Percentiles rank a stretch among this genome's conserved stretches.
phyloP scores from a whole-genome alignment of 441 rosid species.

The Macaranga tanarius region DNA sequence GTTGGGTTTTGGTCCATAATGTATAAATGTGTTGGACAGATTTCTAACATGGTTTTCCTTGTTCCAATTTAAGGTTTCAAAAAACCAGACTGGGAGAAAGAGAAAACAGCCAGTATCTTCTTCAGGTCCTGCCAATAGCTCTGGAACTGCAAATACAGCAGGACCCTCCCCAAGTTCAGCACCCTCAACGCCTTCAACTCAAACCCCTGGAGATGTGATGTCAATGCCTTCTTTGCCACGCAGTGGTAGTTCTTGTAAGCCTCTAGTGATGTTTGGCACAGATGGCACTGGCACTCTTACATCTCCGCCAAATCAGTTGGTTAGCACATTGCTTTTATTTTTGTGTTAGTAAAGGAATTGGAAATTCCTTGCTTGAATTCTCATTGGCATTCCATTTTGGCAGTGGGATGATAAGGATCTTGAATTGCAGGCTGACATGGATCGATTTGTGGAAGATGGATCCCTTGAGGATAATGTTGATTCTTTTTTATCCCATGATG shows the following conservation, averaged over 20 bases:
- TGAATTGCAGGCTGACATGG: slow-evolving; percentile 90
- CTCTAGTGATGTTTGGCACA: slow-evolving; percentile 58
- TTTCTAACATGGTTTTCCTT: slow-evolving; percentile 34
- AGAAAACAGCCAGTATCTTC: slow-evolving; percentile 81
- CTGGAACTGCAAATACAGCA: slow-evolving; percentile 79
- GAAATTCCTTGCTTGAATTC: slow-evolving; percentile 37
- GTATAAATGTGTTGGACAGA: slow-evolving; percentile 11
- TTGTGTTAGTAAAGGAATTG: slow-evolving; percentile 30
- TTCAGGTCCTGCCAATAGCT: slow-evolving; percentile 82
- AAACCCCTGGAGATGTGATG: slow-evolving; percentile 84
- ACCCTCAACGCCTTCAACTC: slow-evolving; percentile 86
- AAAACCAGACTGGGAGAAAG: slow-evolving; percentile 76
- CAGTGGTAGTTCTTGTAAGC: slow-evolving; percentile 70
- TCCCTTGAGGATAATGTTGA: slow-evolving; percentile 80
- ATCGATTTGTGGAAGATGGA: slow-evolving; percentile 78
- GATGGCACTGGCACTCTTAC: slow-evolving; percentile 70
- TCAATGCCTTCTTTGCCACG: slow-evolving; percentile 78
- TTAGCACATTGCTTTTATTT: slow-evolving; percentile 34
- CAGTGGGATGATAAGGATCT: slow-evolving; percentile 58
- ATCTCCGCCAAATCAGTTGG: slow-evolving; percentile 85
- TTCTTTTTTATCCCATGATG: slow-evolving; percentile 77
- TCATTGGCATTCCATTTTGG: slow-evolving; percentile 47
- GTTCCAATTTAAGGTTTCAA: slow-evolving; percentile 56
- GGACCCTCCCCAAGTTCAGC: slow-evolving; percentile 89
- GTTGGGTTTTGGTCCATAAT: background rate